Evolutionary conservation across 495 filamentous ascomycete species (phyloP), one percentile per base, ranked within the genome.

Genomic region (Clavariopsis aquatica): DNA sequence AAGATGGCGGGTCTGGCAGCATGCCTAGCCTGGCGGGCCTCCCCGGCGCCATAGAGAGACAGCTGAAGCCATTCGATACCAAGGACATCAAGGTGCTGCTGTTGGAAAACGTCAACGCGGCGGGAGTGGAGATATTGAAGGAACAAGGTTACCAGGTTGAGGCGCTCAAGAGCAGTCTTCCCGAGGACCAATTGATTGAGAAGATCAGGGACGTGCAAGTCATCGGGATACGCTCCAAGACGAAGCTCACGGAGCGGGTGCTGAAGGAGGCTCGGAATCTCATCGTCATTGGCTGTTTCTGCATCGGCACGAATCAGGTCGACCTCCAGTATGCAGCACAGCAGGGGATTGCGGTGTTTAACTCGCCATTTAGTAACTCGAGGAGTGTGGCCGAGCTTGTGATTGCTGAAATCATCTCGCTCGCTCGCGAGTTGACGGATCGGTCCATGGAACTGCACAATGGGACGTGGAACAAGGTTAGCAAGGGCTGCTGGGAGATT

Each of bases 141-240:
- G 78, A 78, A 55, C 92, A 98, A 79, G 93, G 94, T 13, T 99
- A 99, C 76, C 95, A 98, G 73, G 94, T 99, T 29, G 95, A 98
- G 75, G 85, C 86, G 57, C 79, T 93, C 59, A 98, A 95, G 81
- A 85, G 84, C 56, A 96, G 93, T 2, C 78, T 99, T 52, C 86
- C 91, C 1, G 94, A 99, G 70, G 91, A 94, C 69, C 82, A 97
- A 75, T 84, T 99, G 63, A 96, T 98, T 72, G 87, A 96, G 79
- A 98, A 96, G 81, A 98, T 99, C 72, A 96, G 91, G 38, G 91
- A 96, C 78, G 91, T 96, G 38, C 95, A 98, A 72, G 95, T 96
- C 71, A 94, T 99, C 73, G 95, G 95, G 63, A 97, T 98, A 66
- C 90, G 95, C 64, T 98, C 95, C 27, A 98, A 99, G 80, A 99